phyloP scores from a whole-genome alignment of 108 stramenopile species.

The Craspedostauros australis region DNA sequence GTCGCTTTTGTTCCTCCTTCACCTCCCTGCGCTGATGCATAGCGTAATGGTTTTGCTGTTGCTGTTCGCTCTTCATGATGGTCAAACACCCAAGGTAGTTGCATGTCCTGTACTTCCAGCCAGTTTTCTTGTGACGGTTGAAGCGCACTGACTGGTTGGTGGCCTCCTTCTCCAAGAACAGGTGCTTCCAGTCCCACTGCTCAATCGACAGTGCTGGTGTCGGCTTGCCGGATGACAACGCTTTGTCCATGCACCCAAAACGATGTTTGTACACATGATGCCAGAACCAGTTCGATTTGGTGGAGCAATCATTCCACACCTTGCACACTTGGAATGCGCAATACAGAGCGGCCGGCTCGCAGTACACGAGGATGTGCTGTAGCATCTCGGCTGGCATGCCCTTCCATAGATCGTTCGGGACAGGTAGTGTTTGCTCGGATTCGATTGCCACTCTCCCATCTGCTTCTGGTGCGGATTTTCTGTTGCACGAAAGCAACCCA shows the following conservation, averaged over 20 bases:
- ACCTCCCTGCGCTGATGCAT: not conserved
- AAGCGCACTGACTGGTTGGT: not conserved
- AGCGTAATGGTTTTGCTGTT: not conserved
- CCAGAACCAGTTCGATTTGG: slow-evolving; percentile 4
- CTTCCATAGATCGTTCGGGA: too few relatives aligned
- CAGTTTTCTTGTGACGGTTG: slow-evolving; percentile 1
- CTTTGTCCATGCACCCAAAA: not conserved
- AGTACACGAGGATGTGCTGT: too few relatives aligned
- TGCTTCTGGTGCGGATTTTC: too few relatives aligned
- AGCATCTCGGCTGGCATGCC: too few relatives aligned
- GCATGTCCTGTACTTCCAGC: slow-evolving; percentile 9
- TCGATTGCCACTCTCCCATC: too few relatives aligned
- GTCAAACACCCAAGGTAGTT: slow-evolving; percentile 9
- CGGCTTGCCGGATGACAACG: not conserved
- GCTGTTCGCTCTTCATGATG: slow-evolving; percentile 5
- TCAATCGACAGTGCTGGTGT: not conserved
- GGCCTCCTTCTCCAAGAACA: slow-evolving; percentile 1
- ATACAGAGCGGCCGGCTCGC: not conserved
- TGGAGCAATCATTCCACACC: not conserved
- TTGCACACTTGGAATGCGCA: slow-evolving; percentile 1
- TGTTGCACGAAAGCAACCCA: too few relatives aligned
- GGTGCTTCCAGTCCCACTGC: slow-evolving; percentile 9
- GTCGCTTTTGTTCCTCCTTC: slow-evolving; percentile 1
- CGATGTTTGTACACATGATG: not conserved
- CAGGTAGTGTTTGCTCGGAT: too few relatives aligned